These are phyloP conservation scores for Cyberlindnera mississippiensis DNA, from an alignment of 805 yeast genomes.

Conservation along the genomic window DNA sequence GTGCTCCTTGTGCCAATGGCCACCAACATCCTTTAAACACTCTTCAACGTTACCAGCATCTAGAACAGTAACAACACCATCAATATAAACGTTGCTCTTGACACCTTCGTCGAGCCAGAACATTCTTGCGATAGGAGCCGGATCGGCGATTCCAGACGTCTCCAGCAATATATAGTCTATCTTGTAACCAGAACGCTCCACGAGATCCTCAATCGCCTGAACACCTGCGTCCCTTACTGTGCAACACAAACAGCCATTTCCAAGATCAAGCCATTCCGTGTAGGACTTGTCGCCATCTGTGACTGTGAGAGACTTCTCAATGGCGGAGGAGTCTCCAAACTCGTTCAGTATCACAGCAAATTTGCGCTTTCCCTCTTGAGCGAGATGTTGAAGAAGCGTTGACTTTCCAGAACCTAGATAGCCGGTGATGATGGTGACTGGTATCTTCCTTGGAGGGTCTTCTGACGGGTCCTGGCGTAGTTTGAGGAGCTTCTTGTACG, in stretches of 20 bases:
- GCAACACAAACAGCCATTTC: slow-evolving; percentile 96
- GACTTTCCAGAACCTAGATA: slow-evolving; percentile 94
- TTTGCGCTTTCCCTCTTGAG: slow-evolving; percentile 62
- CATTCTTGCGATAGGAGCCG: slow-evolving; percentile 95
- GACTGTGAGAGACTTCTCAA: slow-evolving; percentile 82
- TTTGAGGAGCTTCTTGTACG: slow-evolving; percentile 17
- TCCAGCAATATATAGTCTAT: slow-evolving; percentile 92
- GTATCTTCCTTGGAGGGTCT: slow-evolving; percentile 48
- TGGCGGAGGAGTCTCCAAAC: slow-evolving; percentile 85
- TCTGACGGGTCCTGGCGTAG: slow-evolving; percentile 9
- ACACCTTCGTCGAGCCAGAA: slow-evolving; percentile 96
- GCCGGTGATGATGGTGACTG: slow-evolving; percentile 91
- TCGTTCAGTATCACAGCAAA: slow-evolving; percentile 91
- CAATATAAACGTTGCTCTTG: slow-evolving; percentile 78
- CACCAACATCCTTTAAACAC: slow-evolving; percentile 68
- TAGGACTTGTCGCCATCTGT: slow-evolving; percentile 49
- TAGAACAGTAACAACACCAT: slow-evolving; percentile 86
- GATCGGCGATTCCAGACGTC: slow-evolving; percentile 96
- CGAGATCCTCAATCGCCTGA: slow-evolving; percentile 83
- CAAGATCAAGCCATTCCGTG: slow-evolving; percentile 94
- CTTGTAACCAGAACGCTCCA: slow-evolving; percentile 61
- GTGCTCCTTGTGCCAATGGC: slow-evolving; percentile 59
- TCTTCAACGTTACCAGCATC: slow-evolving; percentile 65
- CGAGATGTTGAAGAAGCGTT: slow-evolving; percentile 73
- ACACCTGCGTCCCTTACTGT: slow-evolving; percentile 95